Conservation (phyloP, 495 filamentous ascomycete genomes). For the Pyrenula aspistea region DNA sequence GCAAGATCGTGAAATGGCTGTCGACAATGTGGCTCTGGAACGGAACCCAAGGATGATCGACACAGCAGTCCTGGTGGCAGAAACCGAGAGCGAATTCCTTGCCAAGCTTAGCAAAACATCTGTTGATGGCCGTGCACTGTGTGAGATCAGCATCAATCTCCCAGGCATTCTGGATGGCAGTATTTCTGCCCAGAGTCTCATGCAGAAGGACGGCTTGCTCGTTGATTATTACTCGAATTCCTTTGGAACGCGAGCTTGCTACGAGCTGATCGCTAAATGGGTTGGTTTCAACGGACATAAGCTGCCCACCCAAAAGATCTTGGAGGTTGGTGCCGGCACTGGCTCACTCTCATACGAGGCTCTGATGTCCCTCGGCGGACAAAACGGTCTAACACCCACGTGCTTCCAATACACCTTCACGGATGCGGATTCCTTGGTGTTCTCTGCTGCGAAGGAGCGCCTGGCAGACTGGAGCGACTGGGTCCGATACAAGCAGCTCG, state of each 20-base stretch:
- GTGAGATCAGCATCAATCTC: not conserved
- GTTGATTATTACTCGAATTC: not conserved
- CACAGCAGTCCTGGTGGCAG: not conserved
- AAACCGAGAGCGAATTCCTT: not conserved
- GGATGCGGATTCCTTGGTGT: slow-evolving; percentile 39
- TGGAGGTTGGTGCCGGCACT: slow-evolving; percentile 45
- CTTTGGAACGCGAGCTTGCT: not conserved
- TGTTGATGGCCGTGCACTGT: not conserved
- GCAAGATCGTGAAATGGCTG: not conserved
- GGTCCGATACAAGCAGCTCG: slow-evolving; percentile 30
- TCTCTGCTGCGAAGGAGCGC: slow-evolving; percentile 29
- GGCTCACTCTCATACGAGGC: slow-evolving; percentile 32
- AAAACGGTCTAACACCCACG: not conserved
- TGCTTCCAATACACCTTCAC: slow-evolving; percentile 30
- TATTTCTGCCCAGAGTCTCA: not conserved
- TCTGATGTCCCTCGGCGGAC: slow-evolving; percentile 19
- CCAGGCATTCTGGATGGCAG: not conserved
- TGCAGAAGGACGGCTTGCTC: not conserved
- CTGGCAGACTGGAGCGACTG: slow-evolving; percentile 15
- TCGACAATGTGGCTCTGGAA: not conserved
- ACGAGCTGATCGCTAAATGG: not conserved
- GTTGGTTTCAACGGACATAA: slow-evolving; percentile 13
- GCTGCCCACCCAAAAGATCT: slow-evolving; percentile 24
- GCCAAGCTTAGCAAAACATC: not conserved
- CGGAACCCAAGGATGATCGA: not conserved